Evolutionary conservation across 177 flowering plant species (phyloP).

Genomic region (Vitis hybrid): DNA sequence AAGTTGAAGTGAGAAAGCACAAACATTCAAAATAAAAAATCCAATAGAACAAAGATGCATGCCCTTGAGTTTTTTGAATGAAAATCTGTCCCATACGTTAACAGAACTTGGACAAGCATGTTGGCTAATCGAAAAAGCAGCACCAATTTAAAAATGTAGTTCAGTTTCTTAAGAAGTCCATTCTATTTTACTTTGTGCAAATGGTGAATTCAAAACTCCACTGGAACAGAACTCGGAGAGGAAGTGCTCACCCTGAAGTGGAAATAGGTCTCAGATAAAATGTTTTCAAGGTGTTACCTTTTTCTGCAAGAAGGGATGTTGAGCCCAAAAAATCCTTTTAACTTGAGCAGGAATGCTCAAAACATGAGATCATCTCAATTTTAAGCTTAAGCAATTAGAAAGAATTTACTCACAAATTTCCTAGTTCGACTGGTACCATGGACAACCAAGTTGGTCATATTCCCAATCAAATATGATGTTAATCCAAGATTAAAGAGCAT

Average conservation of each 20-base stretch:
- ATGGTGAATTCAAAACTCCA: too few species aligned
- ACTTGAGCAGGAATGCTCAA: too few species aligned
- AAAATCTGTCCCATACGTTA: neutral
- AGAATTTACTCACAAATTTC: conserved; percentile 47
- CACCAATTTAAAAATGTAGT: too few species aligned
- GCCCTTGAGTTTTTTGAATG: too few species aligned
- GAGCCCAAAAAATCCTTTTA: too few species aligned
- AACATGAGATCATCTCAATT: neutral
- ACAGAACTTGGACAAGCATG: neutral
- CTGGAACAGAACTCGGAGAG: too few species aligned
- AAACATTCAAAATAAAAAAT: conserved; percentile 1
- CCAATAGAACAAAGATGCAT: neutral
- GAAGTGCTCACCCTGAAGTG: too few species aligned
- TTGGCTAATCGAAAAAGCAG: neutral
- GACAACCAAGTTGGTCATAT: conserved; percentile 73
- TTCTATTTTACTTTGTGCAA: too few species aligned
- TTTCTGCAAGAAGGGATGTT: too few species aligned
- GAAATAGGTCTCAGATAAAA: too few species aligned
- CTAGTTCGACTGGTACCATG: conserved; percentile 63
- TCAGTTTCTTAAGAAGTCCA: too few species aligned
- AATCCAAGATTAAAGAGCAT: conserved; percentile 62
- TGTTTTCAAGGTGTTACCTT: too few species aligned
- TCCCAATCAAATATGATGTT: conserved; percentile 61
- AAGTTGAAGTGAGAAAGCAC: neutral
- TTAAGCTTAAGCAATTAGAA: neutral